These are phyloP conservation scores for Trichoderma endophyticum DNA, from an alignment of 2,329 filamentous ascomycete genomes.

Conservation along the genomic window DNA sequence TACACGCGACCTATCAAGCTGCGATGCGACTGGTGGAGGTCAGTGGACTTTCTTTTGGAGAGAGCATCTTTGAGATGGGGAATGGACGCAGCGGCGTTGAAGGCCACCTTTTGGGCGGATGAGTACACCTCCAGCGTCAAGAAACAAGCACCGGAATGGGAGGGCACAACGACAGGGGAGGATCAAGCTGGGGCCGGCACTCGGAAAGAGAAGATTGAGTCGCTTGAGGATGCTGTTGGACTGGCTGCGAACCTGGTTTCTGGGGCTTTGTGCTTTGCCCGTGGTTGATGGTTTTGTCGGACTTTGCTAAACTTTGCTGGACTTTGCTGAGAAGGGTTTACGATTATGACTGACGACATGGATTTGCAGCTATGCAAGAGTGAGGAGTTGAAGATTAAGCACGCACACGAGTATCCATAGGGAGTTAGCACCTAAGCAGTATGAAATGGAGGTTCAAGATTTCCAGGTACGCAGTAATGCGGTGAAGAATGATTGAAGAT, in stretches of 20 bases:
- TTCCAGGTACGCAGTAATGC: neutral
- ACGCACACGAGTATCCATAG: neutral
- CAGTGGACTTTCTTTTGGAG: constrained; percentile 19
- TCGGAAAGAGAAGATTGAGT: constrained; percentile 1
- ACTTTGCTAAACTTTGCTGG: neutral
- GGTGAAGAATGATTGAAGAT: neutral
- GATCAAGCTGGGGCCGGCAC: neutral
- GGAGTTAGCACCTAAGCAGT: neutral
- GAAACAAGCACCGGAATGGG: neutral
- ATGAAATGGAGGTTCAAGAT: neutral
- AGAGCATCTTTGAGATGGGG: constrained; percentile 7
- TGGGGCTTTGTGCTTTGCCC: neutral
- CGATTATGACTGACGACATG: neutral
- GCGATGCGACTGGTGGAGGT: constrained; percentile 18
- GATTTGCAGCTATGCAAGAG: neutral
- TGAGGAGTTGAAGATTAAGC: neutral
- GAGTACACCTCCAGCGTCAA: neutral
- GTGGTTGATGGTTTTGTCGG: neutral
- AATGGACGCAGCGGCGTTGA: neutral
- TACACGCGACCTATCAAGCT: constrained; percentile 13
- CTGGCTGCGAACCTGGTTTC: neutral
- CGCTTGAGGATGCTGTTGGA: neutral
- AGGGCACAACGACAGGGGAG: neutral
- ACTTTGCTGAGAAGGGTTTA: neutral
- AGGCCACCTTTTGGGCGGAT: constrained; percentile 17